Evolutionary conservation across 768 basidiomycete genomes (phyloP).

Genomic region (Lyophyllum atratum): DNA sequence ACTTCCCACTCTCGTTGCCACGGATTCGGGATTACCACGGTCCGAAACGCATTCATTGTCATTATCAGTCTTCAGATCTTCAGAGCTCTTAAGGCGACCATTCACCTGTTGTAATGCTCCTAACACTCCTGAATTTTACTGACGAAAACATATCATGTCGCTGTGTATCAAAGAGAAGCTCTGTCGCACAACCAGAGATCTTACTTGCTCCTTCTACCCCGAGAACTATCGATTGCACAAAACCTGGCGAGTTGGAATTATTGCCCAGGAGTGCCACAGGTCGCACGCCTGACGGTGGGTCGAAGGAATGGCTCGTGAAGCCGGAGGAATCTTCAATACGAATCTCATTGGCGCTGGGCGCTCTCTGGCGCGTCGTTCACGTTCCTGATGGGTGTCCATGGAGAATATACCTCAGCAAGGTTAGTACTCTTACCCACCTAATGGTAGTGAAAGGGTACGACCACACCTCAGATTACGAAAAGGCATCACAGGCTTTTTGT

Average conservation of each 20-base stretch:
- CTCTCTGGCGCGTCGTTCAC: constrained; percentile 48
- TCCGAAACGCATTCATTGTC: too few species aligned
- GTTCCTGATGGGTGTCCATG: constrained; percentile 52
- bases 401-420: constrained; percentile 57
- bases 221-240: background rate
- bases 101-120: constrained; percentile 1
- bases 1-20: too few species aligned
- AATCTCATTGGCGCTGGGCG: constrained; percentile 30
- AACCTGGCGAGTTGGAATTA: constrained; percentile 1
- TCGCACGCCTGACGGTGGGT: background rate
- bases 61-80: too few species aligned
- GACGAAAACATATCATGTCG: constrained; percentile 5
- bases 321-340: constrained; percentile 26
- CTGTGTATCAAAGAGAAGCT: constrained; percentile 5
- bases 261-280: background rate
- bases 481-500: constrained; percentile 52
- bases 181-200: background rate
- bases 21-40: too few species aligned
- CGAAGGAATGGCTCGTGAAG: constrained; percentile 22
- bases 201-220: background rate
- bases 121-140: constrained; percentile 14
- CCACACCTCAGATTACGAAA: constrained; percentile 41
- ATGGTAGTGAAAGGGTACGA: background rate
- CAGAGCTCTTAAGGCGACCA: background rate
- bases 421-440: constrained; percentile 29